A percentile compares a stretch with the other conserved stretches of the same genome.
phyloP scores from a whole-genome alignment of 306 rosid species.

The Begonia masoniana region DNA sequence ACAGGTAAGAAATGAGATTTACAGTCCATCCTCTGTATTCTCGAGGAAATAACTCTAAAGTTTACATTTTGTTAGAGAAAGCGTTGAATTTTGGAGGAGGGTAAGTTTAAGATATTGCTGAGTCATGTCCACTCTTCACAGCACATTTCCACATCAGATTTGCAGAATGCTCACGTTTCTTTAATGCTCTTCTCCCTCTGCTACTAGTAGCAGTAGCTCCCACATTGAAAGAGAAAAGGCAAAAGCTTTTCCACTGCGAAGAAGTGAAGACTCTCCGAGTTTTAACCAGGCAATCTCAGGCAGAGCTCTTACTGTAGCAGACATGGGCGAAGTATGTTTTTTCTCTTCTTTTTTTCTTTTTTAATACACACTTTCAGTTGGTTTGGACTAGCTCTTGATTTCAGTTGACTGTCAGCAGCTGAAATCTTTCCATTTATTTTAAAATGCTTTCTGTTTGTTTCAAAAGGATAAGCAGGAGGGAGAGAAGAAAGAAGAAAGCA shows the following conservation, averaged over 20 bases:
- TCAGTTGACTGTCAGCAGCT: no score
- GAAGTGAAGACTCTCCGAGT: no score
- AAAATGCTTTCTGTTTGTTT: no score
- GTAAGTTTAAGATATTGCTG: conserved; percentile 5
- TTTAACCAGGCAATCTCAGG: no score
- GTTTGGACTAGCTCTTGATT: no score
- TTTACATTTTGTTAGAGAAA: no score
- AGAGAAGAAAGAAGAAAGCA: background rate
- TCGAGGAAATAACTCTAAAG: no score
- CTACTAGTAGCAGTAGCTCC: background rate
- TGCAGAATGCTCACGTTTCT: conserved; percentile 33
- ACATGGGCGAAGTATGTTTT: conserved; percentile 66
- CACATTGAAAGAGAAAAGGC: conserved; percentile 6
- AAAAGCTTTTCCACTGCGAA: background rate
- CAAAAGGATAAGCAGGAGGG: conserved; percentile 11
- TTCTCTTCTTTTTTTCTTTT: conserved; percentile 10
- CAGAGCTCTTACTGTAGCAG: conserved; percentile 2
- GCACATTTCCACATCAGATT: conserved; percentile 42
- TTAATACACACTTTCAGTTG: background rate
- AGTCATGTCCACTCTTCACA: conserved; percentile 28
- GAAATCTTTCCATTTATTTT: no score
- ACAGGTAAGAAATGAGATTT: no score
- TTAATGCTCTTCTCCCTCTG: conserved; percentile 12
- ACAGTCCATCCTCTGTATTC: no score
- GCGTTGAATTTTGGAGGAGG: no score